Conservation (phyloP, 2,329 filamentous ascomycete genomes). For the Penicillium sp. region DNA sequence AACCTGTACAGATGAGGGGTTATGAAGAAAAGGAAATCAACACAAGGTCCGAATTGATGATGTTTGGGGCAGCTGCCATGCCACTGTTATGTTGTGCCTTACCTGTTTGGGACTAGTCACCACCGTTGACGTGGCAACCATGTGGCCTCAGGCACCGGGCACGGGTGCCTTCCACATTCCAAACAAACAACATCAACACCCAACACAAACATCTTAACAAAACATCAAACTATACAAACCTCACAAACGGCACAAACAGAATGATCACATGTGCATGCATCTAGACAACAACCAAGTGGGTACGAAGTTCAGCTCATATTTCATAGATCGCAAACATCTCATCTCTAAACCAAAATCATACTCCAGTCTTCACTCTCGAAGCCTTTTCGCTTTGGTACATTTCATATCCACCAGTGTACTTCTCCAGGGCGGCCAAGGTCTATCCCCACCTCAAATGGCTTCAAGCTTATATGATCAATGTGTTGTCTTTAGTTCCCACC, state of each 20-base stretch:
- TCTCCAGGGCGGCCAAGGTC: neutral
- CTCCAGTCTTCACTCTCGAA: neutral
- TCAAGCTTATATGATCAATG: neutral
- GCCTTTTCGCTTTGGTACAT: neutral
- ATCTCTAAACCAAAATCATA: too few species aligned
- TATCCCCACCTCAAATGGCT: neutral
- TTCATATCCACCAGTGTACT: neutral
- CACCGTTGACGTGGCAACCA: constrained; percentile 43
- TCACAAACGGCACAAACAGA: too few species aligned
- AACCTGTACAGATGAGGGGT: constrained; percentile 16
- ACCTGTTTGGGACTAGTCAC: constrained; percentile 33
- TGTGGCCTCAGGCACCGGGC: constrained; percentile 27
- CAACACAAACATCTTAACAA: neutral
- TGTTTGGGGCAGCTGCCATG: constrained; percentile 37
- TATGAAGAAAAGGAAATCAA: constrained; percentile 22
- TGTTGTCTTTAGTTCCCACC: neutral
- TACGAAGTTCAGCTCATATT: neutral
- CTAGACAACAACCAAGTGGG: neutral
- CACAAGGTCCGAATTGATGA: constrained; percentile 29
- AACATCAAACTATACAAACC: neutral
- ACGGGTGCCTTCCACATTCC: constrained; percentile 9
- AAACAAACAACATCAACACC: neutral
- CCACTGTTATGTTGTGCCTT: constrained; percentile 44
- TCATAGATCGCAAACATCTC: neutral
- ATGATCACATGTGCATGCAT: neutral